A percentile compares a stretch with the other conserved stretches of the same genome.
These are phyloP conservation scores for Linderina pennispora DNA, from an alignment of 192 early-diverging fungal genomes.

Conservation along the genomic window DNA sequence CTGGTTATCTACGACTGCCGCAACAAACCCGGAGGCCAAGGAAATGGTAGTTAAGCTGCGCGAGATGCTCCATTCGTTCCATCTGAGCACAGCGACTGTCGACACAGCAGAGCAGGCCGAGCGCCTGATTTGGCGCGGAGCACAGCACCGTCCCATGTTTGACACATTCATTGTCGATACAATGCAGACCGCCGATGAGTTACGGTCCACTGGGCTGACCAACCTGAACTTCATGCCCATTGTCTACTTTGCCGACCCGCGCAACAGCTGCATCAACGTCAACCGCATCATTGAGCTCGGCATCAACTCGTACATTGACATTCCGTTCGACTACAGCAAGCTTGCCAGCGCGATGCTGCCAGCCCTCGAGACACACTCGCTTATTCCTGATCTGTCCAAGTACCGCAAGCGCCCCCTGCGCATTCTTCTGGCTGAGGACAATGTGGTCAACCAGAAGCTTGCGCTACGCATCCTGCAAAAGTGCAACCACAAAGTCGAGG, in stretches of 20 bases:
- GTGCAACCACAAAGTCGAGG: constrained; percentile 68
- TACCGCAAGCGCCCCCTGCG: constrained; percentile 57
- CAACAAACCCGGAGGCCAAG: constrained; percentile 25
- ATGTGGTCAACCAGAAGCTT: constrained; percentile 81
- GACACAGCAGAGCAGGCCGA: constrained; percentile 22
- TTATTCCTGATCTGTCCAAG: constrained; percentile 54
- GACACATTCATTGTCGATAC: constrained; percentile 66
- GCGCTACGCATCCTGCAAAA: constrained; percentile 68
- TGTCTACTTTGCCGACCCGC: constrained; percentile 51
- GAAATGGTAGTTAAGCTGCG: constrained; percentile 30
- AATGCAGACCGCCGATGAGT: constrained; percentile 52
- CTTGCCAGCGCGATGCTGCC: constrained; percentile 65
- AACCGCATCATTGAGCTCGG: constrained; percentile 53
- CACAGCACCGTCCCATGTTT: constrained; percentile 41
- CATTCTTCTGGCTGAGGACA: constrained; percentile 81
- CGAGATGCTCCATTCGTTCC: constrained; percentile 48
- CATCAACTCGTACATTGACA: constrained; percentile 66
- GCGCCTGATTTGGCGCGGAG: constrained; percentile 30
- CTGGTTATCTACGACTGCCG: constrained; percentile 57
- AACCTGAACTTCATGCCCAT: constrained; percentile 65
- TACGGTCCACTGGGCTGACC: constrained; percentile 41
- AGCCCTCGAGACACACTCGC: constrained; percentile 61
- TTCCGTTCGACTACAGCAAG: constrained; percentile 55
- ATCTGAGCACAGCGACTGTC: constrained; percentile 50
- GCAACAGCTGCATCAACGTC: constrained; percentile 20